A percentile compares a stretch with the other conserved stretches of the same genome.
phyloP scores from a whole-genome alignment of 176 grass and related monocot genomes.

The Aegilops speltoides region DNA sequence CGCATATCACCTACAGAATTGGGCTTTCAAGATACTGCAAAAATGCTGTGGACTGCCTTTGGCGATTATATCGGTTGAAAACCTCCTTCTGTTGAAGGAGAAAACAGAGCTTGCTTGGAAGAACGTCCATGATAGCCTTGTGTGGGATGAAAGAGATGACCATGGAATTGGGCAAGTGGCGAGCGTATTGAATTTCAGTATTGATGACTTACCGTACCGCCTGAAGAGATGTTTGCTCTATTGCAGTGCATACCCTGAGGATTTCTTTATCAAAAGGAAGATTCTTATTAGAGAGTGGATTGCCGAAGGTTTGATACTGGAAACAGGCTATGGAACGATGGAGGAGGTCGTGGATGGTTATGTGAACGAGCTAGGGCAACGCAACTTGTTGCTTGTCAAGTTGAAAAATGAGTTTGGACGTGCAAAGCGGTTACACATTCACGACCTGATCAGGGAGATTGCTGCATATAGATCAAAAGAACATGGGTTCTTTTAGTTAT shows the following conservation, averaged over 20 bases:
- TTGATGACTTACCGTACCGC: conserved; percentile 28
- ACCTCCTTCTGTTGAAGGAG: conserved; percentile 21
- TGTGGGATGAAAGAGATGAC: conserved; percentile 4
- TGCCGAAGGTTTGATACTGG: conserved; percentile 34
- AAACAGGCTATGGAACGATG: conserved; percentile 7
- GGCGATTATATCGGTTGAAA: conserved; percentile 40
- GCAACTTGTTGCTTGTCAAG: background rate
- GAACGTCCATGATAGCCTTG: conserved; percentile 26
- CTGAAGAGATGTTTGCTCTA: conserved; percentile 48
- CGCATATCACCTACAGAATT: background rate
- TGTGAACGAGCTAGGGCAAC: conserved; percentile 22
- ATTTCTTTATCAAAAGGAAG: conserved; percentile 31
- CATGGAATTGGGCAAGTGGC: background rate
- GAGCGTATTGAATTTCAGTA: conserved; percentile 38
- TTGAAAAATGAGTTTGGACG: conserved; percentile 25
- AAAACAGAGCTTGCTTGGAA: conserved; percentile 29
- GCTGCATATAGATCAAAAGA: background rate
- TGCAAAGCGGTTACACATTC: conserved; percentile 15
- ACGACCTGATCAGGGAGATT: conserved; percentile 18
- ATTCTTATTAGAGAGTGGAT: conserved; percentile 36
- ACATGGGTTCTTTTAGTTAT: background rate
- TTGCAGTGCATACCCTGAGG: conserved; percentile 38
- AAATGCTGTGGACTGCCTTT: conserved; percentile 47
- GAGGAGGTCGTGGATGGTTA: conserved; percentile 46
- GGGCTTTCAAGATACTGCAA: conserved; percentile 20